These are phyloP conservation scores for Coccinonectria pachysandricola DNA, from an alignment of 2,329 filamentous ascomycete species.

Conservation along the genomic window DNA sequence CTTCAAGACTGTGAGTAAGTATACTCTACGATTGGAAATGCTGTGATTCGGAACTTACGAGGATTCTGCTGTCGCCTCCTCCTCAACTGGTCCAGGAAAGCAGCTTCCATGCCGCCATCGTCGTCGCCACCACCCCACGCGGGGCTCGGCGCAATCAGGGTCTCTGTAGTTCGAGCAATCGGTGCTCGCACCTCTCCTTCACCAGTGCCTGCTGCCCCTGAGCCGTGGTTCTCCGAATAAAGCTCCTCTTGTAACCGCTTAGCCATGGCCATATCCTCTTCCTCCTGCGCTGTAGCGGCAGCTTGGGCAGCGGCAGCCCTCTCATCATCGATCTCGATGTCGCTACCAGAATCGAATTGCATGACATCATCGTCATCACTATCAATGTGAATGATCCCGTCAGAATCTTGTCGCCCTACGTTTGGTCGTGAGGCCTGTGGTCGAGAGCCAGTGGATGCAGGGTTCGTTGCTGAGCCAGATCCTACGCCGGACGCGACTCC, in stretches of 20 bases:
- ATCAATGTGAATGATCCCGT: constrained; percentile 51
- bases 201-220: constrained; percentile 25
- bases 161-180: constrained; percentile 85
- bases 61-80: constrained; percentile 25
- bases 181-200: constrained; percentile 71
- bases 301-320: constrained; percentile 31
- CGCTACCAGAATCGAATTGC: constrained; percentile 28
- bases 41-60: constrained; percentile 23
- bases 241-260: constrained; percentile 85
- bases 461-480: constrained; percentile 7
- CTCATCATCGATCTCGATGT: constrained; percentile 29
- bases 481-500: constrained; percentile 24
- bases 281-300: constrained; percentile 46
- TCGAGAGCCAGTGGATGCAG: too few species aligned
- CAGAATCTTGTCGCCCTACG: constrained; percentile 24
- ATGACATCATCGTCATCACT: constrained; percentile 31
- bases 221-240: constrained; percentile 46
- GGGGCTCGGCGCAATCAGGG: constrained; percentile 67
- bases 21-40: too few species aligned
- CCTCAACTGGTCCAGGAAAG: constrained; percentile 57
- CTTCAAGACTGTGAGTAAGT: too few species aligned
- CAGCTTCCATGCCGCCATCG: constrained; percentile 42
- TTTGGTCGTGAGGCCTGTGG: constrained; percentile 17
- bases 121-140: constrained; percentile 36
- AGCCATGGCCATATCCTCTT: constrained; percentile 91